Evolutionary conservation across 331 rosid genomes (phyloP).

Genomic region (Quercus tomentella): DNA sequence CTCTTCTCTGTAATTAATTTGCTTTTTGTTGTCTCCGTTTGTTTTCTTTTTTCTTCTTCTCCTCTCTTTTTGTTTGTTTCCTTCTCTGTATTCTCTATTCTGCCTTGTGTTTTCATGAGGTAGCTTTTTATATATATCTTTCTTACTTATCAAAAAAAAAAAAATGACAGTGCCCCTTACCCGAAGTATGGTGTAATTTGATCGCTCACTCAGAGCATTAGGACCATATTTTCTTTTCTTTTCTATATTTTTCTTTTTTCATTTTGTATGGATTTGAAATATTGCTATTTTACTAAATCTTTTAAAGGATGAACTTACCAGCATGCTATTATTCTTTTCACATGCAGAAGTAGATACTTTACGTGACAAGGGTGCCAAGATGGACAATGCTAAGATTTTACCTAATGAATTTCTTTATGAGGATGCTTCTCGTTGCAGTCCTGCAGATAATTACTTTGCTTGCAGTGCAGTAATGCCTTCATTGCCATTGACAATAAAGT

Average conservation of each 20-base stretch:
- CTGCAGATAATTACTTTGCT: constrained; percentile 16
- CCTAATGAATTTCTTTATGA: constrained; percentile 41
- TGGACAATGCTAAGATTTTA: constrained; percentile 22
- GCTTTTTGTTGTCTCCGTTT: no score
- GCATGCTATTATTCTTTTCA: constrained; percentile 7
- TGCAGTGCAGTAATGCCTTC: constrained; percentile 73
- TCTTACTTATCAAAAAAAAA: no score
- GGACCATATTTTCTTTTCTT: not conserved
- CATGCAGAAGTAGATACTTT: constrained; percentile 35
- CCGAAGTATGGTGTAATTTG: not conserved
- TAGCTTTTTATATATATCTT: no score
- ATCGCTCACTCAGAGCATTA: not conserved
- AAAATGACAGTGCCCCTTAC: not conserved
- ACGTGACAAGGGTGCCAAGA: constrained; percentile 32
- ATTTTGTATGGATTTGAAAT: not conserved
- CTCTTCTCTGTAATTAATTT: no score
- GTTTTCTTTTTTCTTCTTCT: no score
- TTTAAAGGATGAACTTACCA: constrained; percentile 3
- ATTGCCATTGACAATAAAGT: constrained; percentile 61
- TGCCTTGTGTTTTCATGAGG: no score
- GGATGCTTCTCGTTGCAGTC: constrained; percentile 30
- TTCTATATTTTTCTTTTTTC: not conserved
- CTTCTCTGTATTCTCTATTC: no score
- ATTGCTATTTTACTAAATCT: not conserved
- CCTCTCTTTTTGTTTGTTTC: no score